A percentile compares a stretch with the other conserved stretches of the same genome.
These are phyloP conservation scores for Solanum peruvianum DNA, from an alignment of 257 asterid species.

Conservation along the genomic window DNA sequence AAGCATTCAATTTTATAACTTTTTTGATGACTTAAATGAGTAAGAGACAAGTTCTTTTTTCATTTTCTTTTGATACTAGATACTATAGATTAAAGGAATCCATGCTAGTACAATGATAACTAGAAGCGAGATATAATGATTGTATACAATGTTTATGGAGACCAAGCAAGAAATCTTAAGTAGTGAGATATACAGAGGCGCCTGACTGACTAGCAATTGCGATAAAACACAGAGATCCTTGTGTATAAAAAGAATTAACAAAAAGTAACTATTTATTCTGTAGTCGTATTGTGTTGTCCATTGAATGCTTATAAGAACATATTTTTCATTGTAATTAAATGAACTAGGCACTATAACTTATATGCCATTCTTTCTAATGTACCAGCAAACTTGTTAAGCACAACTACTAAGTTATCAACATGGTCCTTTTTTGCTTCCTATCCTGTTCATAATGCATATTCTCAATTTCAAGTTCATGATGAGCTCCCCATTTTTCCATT, in stretches of 20 bases:
- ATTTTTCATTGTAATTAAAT: slow-evolving; percentile 5
- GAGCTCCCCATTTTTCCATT: slow-evolving; percentile 52
- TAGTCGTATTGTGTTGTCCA: background rate
- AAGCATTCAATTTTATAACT: too few relatives aligned
- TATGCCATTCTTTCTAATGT: slow-evolving; percentile 76
- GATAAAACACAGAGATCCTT: background rate
- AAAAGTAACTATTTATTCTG: background rate
- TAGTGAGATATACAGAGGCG: background rate
- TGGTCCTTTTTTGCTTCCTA: slow-evolving; percentile 60
- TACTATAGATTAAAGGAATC: background rate
- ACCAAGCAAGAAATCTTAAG: background rate
- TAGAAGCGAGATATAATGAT: background rate
- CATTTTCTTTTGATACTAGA: background rate
- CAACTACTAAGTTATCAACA: slow-evolving; percentile 45
- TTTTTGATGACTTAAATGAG: too few relatives aligned
- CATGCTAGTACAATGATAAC: background rate
- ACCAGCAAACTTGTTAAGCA: slow-evolving; percentile 58
- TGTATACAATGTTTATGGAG: background rate
- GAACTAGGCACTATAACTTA: slow-evolving; percentile 39
- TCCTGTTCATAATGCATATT: slow-evolving; percentile 45
- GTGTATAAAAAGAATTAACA: background rate
- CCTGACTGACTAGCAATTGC: background rate
- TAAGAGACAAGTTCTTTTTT: too few relatives aligned
- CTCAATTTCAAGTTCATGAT: slow-evolving; percentile 45
- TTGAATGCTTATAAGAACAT: background rate